A percentile compares a stretch with the other conserved stretches of the same genome.
phyloP scores from a whole-genome alignment of 176 grass and related monocot species.

The bread wheat (Triticum aestivum) region IWGSC_CS_RefSeq_v2.1 NC_057798.1:660253847-660254346 shows the following conservation, averaged over 20 bases:
- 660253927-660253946: not conserved
- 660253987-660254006: not conserved
- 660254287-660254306: not conserved
- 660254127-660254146: not conserved
- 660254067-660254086: not conserved
- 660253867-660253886: not conserved
- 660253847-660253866: not conserved
- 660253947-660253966: not conserved
- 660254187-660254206: not conserved
- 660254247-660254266: not conserved
- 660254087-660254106: not conserved
- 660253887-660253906: not conserved
- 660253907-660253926: not conserved
- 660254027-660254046: not conserved
- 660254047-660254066: not conserved
- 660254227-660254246: not conserved
- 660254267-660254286: not conserved
- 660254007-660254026: not conserved
- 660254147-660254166: not conserved
- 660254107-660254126: not conserved
- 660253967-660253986: not conserved
- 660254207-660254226: not conserved
- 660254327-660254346: slow-evolving; percentile 67
- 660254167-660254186: not conserved
- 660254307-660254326: not conserved